Conservation (phyloP, 1,284 basidiomycete genomes). For the Hymenochaete sp. region DNA sequence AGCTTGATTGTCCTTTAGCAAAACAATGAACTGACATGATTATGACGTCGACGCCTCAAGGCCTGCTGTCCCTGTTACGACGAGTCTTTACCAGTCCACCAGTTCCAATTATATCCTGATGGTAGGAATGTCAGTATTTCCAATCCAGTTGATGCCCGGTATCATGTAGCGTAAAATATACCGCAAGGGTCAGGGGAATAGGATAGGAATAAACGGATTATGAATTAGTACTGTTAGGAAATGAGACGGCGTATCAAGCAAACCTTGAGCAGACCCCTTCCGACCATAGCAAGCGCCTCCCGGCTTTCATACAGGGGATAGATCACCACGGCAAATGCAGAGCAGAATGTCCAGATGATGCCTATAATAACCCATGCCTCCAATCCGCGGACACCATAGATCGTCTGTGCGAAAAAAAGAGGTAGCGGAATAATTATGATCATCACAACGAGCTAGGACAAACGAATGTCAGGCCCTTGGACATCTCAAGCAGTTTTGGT, state of each 20-base stretch:
- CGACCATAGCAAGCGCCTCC: conserved; percentile 50
- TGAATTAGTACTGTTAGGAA: background rate
- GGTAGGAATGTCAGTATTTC: too few relatives aligned
- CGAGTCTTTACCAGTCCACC: too few relatives aligned
- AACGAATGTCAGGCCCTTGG: background rate
- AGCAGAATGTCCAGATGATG: conserved; percentile 77
- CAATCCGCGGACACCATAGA: conserved; percentile 62
- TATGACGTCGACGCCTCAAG: too few relatives aligned
- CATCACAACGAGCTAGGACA: conserved; percentile 49
- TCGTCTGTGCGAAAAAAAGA: conserved; percentile 70
- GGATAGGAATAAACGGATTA: background rate
- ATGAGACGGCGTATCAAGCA: too few relatives aligned
- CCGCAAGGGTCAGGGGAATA: background rate
- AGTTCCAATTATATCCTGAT: too few relatives aligned
- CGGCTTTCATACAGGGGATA: conserved; percentile 82
- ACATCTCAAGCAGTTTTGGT: background rate
- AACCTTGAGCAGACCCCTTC: conserved; percentile 56
- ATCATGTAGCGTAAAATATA: too few relatives aligned
- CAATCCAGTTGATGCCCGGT: too few relatives aligned
- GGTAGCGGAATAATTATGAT: conserved; percentile 74
- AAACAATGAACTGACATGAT: too few relatives aligned
- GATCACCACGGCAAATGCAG: conserved; percentile 68
- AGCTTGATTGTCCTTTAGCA: too few relatives aligned
- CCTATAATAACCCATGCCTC: conserved; percentile 73
- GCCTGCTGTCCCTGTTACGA: too few relatives aligned